Conservation (phyloP, 306 rosid genomes). For the Mimosa bimucronata region DNA sequence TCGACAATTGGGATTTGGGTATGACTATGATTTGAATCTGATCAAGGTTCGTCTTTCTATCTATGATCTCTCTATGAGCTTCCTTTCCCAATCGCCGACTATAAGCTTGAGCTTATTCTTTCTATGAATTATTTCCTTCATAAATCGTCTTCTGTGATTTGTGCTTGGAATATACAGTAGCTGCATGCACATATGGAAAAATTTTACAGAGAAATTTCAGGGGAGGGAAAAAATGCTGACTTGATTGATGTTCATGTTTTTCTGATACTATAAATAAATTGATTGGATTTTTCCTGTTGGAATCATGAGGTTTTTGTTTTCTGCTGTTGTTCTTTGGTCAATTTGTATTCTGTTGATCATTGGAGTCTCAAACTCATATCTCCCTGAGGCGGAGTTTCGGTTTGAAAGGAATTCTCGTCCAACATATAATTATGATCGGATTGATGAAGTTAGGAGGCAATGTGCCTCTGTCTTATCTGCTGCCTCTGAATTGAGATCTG, state of each 20-base stretch:
- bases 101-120: slow-evolving; percentile 20
- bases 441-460: slow-evolving; percentile 68
- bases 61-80: neutral
- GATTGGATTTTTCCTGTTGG: slow-evolving; percentile 22
- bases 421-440: slow-evolving; percentile 61
- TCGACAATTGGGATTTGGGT: neutral
- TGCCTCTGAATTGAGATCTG: slow-evolving; percentile 68
- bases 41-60: slow-evolving; percentile 45
- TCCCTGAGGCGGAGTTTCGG: slow-evolving; percentile 44
- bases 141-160: slow-evolving; percentile 34
- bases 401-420: slow-evolving; percentile 39
- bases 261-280: slow-evolving; percentile 16
- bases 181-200: slow-evolving; percentile 29
- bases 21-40: slow-evolving; percentile 14
- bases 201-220: slow-evolving; percentile 14
- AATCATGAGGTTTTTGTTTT: slow-evolving; percentile 59
- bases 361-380: slow-evolving; percentile 48
- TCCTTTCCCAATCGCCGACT: neutral
- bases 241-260: slow-evolving; percentile 30
- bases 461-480: slow-evolving; percentile 68
- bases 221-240: neutral
- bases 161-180: slow-evolving; percentile 18
- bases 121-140: neutral
- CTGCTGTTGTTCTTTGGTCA: slow-evolving; percentile 47
- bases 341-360: slow-evolving; percentile 49